Evolutionary conservation across 768 basidiomycete species (phyloP).

Genomic region (Boletus rubroflammeus): DNA sequence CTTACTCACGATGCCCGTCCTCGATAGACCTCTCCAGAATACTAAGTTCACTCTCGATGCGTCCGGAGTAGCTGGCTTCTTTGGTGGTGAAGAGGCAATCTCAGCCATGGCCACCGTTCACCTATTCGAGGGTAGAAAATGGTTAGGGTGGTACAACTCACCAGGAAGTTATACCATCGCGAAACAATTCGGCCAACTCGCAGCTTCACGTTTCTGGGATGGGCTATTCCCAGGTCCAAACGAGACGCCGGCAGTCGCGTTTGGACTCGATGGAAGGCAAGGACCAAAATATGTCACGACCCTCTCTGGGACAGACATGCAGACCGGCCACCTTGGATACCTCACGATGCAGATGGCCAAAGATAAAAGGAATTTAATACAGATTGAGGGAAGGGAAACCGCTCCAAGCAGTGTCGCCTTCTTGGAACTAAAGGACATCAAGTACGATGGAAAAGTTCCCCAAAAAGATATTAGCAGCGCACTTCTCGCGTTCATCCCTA

Average conservation of each 20-base stretch:
- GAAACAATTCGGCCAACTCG: constrained; percentile 30
- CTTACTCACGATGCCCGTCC: constrained; percentile 17
- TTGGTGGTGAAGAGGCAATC: constrained; percentile 37
- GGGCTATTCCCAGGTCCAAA: constrained; percentile 32
- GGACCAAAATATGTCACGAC: constrained; percentile 28
- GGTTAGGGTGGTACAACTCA: constrained; percentile 38
- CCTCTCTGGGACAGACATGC: constrained; percentile 29
- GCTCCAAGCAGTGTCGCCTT: constrained; percentile 19
- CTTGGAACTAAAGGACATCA: constrained; percentile 22
- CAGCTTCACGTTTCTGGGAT: constrained; percentile 28
- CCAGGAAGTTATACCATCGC: constrained; percentile 35
- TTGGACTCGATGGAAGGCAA: constrained; percentile 27
- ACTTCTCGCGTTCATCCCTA: constrained; percentile 25
- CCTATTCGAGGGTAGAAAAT: constrained; percentile 29
- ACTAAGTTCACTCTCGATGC: constrained; percentile 23
- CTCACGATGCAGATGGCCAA: constrained; percentile 20
- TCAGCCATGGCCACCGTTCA: constrained; percentile 37
- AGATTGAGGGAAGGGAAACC: constrained; percentile 15
- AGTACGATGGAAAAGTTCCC: constrained; percentile 12
- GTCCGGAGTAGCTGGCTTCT: constrained; percentile 34
- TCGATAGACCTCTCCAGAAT: constrained; percentile 5
- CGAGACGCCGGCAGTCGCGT: constrained; percentile 24
- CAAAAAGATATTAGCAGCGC: neutral
- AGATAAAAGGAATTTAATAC: neutral
- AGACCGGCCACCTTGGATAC: constrained; percentile 30